Evolutionary conservation across 2,329 filamentous ascomycete genomes (phyloP).

Genomic region (Hansfordia pulvinata): DNA sequence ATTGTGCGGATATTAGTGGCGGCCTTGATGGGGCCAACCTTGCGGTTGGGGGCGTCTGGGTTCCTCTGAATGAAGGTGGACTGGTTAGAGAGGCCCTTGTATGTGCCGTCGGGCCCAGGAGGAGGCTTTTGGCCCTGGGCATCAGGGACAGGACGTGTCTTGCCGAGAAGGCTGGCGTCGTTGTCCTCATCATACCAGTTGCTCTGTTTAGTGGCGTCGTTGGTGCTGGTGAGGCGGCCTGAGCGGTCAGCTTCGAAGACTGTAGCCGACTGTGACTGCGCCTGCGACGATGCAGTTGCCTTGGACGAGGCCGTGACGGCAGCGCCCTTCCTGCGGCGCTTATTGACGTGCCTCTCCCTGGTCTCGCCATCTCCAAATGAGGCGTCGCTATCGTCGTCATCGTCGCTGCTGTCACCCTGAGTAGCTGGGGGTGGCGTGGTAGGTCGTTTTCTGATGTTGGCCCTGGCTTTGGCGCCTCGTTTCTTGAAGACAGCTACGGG

Average conservation of each 20-base stretch:
- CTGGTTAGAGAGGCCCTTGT: slow-evolving; percentile 63
- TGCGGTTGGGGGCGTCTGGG: slow-evolving; percentile 53
- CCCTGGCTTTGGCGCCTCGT: slow-evolving; percentile 61
- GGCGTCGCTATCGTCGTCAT: slow-evolving; percentile 48
- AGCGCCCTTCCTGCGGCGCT: slow-evolving; percentile 61
- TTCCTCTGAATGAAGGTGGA: slow-evolving; percentile 70
- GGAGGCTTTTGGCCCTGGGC: too few species aligned
- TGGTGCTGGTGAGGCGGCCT: slow-evolving; percentile 49
- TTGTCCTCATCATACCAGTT: slow-evolving; percentile 82
- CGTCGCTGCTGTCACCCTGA: slow-evolving; percentile 33
- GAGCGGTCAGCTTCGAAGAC: slow-evolving; percentile 48
- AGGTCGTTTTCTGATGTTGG: slow-evolving; percentile 68
- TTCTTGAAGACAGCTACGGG: slow-evolving; percentile 74
- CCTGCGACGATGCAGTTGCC: slow-evolving; percentile 20
- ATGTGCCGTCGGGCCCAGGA: slow-evolving; percentile 59
- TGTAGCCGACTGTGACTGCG: slow-evolving; percentile 37
- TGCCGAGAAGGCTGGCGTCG: slow-evolving; percentile 43
- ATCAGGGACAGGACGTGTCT: slow-evolving; percentile 26
- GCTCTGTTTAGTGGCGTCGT: slow-evolving; percentile 79
- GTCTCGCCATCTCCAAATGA: slow-evolving; percentile 67
- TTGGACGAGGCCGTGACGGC: slow-evolving; percentile 51
- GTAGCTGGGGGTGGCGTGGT: slow-evolving; percentile 65
- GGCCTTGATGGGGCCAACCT: slow-evolving; percentile 77
- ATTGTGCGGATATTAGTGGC: slow-evolving; percentile 83
- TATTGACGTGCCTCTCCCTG: slow-evolving; percentile 65